A percentile compares a stretch with the other conserved stretches of the same genome.
These are phyloP conservation scores for Annona cherimola DNA, from an alignment of 164 flowering plant genomes.

Conservation along the genomic window DNA sequence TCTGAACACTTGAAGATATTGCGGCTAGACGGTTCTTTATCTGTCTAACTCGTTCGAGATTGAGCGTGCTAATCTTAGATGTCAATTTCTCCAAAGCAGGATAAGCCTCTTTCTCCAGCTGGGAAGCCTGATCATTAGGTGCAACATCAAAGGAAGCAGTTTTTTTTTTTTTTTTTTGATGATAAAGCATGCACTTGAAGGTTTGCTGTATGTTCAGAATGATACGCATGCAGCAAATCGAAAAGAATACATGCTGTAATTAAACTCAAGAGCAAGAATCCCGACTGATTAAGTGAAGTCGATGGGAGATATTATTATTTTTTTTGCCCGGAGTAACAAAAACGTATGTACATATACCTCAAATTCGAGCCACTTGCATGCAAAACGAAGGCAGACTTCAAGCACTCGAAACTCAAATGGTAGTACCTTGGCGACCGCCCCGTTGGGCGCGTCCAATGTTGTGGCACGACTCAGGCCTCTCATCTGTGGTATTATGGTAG, in stretches of 20 bases:
- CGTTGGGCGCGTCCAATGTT: slow-evolving; percentile 9
- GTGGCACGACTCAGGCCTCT: slow-evolving; percentile 1
- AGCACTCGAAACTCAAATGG: slow-evolving; percentile 45
- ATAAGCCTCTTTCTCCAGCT: slow-evolving; percentile 54
- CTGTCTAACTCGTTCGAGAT: slow-evolving; percentile 51
- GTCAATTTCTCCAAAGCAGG: slow-evolving; percentile 55
- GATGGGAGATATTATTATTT: no score
- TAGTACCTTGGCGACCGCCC: slow-evolving; percentile 21
- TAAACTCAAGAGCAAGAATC: no score
- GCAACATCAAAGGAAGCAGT: no score
- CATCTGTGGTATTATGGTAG: not conserved
- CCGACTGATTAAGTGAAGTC: no score
- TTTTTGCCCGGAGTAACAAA: no score
- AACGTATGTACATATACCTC: slow-evolving; percentile 23
- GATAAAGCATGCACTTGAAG: no score
- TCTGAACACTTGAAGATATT: slow-evolving; percentile 52
- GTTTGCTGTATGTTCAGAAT: no score
- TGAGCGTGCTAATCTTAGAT: slow-evolving; percentile 54
- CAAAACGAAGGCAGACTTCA: slow-evolving; percentile 42
- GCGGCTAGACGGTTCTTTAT: slow-evolving; percentile 53
- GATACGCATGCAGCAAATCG: no score
- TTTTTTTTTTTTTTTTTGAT: no score
- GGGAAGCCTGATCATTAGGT: slow-evolving; percentile 26
- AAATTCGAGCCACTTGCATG: slow-evolving; percentile 38
- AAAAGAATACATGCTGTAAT: no score